Evolutionary conservation across 2,329 filamentous ascomycete genomes (phyloP).

Genomic region (Alternaria novae-zelandiae): DNA sequence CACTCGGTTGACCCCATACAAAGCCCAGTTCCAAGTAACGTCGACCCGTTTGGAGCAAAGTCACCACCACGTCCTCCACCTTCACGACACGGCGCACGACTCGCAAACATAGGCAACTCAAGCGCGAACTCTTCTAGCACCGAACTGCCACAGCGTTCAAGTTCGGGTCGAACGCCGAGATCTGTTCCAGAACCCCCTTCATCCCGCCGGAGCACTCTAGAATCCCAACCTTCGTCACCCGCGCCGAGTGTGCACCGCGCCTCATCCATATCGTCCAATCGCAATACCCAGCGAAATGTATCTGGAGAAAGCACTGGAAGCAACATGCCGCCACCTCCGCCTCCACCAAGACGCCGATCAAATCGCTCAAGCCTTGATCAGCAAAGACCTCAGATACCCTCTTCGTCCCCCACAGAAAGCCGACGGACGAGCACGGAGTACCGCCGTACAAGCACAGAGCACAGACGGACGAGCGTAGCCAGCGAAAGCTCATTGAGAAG

Average conservation of each 20-base stretch:
- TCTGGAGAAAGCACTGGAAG: slow-evolving; percentile 32
- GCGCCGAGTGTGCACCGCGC: slow-evolving; percentile 28
- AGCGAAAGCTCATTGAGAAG: slow-evolving; percentile 41
- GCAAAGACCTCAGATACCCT: slow-evolving; percentile 27
- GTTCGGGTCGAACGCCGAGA: slow-evolving; percentile 24
- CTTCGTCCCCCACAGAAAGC: slow-evolving; percentile 30
- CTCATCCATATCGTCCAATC: slow-evolving; percentile 36
- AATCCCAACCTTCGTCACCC: slow-evolving; percentile 32
- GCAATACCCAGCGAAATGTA: slow-evolving; percentile 30
- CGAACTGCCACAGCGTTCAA: slow-evolving; percentile 32
- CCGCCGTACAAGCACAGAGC: slow-evolving; percentile 37
- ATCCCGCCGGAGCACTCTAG: slow-evolving; percentile 34
- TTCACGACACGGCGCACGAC: slow-evolving; percentile 39
- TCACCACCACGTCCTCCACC: slow-evolving; percentile 44
- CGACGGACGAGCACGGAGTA: slow-evolving; percentile 37
- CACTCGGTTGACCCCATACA: slow-evolving; percentile 36
- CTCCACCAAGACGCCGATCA: slow-evolving; percentile 43
- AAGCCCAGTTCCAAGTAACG: slow-evolving; percentile 20
- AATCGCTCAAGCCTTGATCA: slow-evolving; percentile 41
- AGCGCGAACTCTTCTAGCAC: slow-evolving; percentile 40
- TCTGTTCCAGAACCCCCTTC: slow-evolving; percentile 28
- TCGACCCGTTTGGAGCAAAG: slow-evolving; percentile 29
- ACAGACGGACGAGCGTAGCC: slow-evolving; percentile 39
- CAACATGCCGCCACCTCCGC: slow-evolving; percentile 37
- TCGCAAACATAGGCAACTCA: slow-evolving; percentile 29